Evolutionary conservation across 345 rosid species (phyloP).

Genomic region (Acer saccharum): DNA sequence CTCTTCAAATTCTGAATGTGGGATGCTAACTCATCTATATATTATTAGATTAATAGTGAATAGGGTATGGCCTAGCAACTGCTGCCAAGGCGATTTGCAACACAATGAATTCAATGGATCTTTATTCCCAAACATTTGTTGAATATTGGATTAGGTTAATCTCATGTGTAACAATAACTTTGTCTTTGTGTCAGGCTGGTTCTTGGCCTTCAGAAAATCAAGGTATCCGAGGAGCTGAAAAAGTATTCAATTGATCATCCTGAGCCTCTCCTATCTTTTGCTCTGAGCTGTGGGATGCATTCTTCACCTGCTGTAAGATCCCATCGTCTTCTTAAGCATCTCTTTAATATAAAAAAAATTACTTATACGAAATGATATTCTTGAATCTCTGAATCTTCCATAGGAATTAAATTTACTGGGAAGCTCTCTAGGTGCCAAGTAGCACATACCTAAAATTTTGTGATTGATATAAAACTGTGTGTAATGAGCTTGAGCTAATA

Average conservation of each 20-base stretch:
- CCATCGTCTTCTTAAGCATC: neutral
- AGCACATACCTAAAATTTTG: neutral
- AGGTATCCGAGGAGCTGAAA: constrained; percentile 49
- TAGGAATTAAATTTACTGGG: neutral
- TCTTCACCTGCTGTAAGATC: constrained; percentile 73
- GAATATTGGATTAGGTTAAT: neutral
- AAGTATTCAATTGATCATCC: constrained; percentile 52
- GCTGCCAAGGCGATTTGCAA: neutral
- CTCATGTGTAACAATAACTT: neutral
- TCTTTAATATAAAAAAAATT: neutral
- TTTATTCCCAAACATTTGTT: neutral
- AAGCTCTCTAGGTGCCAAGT: neutral
- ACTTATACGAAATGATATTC: neutral
- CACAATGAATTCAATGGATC: neutral
- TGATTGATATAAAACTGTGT: neutral
- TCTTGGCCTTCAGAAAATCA: constrained; percentile 57
- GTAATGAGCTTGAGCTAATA: neutral
- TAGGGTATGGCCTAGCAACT: constrained; percentile 2
- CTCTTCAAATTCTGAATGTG: neutral
- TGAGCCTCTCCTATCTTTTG: constrained; percentile 63
- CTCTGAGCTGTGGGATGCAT: constrained; percentile 60
- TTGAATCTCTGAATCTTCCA: neutral
- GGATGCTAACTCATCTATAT: neutral
- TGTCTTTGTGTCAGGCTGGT: constrained; percentile 45
- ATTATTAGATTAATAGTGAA: constrained; percentile 5